Evolutionary conservation across 345 rosid species (phyloP).

Genomic region (Populus pruinosa): DNA sequence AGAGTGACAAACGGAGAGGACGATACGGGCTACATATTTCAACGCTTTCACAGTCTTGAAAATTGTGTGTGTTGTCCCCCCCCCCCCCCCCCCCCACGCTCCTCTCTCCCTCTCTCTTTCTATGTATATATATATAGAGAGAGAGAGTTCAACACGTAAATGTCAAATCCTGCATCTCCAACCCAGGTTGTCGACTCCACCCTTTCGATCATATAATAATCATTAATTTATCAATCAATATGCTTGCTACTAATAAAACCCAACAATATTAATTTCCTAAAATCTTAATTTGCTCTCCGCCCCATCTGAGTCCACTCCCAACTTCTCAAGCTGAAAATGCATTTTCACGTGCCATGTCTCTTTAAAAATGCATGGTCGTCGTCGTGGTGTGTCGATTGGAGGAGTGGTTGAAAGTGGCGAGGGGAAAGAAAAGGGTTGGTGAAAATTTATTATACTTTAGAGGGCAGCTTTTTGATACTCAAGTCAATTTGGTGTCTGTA

Average conservation of each 20-base stretch:
- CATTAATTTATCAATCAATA: neutral
- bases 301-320: neutral
- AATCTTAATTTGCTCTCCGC: neutral
- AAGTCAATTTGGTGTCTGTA: constrained; percentile 39
- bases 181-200: constrained; percentile 47
- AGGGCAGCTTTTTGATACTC: constrained; percentile 25
- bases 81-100: too few species aligned
- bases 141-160: constrained; percentile 44
- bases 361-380: constrained; percentile 25
- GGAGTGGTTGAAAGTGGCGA: constrained; percentile 28
- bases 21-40: constrained; percentile 79
- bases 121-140: neutral
- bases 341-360: constrained; percentile 17
- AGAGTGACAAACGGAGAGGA: constrained; percentile 88
- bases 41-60: constrained; percentile 59
- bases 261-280: neutral
- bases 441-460: constrained; percentile 10
- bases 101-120: too few species aligned
- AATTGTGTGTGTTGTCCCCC: constrained; percentile 60
- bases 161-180: constrained; percentile 66
- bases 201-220: constrained; percentile 1
- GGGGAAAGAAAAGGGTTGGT: constrained; percentile 5
- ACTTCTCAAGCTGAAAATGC: neutral
- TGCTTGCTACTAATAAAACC: neutral
- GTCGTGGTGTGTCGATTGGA: neutral